phyloP scores from a whole-genome alignment of 768 basidiomycete species.

The Rhizopogon vesiculosus region DNA sequence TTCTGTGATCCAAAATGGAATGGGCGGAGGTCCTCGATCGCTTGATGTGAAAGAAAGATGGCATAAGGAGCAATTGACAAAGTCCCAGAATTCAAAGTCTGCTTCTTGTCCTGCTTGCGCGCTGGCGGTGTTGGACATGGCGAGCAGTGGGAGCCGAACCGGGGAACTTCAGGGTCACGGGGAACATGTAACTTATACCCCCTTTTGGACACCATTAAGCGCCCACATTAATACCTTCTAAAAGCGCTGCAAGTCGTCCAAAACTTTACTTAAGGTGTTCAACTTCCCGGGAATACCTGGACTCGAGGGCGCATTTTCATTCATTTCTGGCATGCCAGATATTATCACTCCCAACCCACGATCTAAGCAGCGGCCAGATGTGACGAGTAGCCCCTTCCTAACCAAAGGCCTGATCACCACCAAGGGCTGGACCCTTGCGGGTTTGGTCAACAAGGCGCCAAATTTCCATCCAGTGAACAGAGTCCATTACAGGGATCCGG shows the following conservation, averaged over 20 bases:
- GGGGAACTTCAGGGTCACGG: too few relatives aligned
- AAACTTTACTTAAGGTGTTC: too few relatives aligned
- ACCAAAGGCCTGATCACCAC: conserved; percentile 29
- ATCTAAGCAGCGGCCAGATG: too few relatives aligned
- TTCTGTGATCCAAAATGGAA: conserved; percentile 88
- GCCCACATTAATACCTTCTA: background rate
- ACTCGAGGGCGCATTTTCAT: too few relatives aligned
- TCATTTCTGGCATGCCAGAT: background rate
- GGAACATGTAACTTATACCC: background rate
- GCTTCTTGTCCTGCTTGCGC: conserved; percentile 8
- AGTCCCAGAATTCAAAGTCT: conserved; percentile 74
- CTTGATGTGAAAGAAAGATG: conserved; percentile 56
- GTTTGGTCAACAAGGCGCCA: conserved; percentile 30
- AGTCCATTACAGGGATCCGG: conserved; percentile 23
- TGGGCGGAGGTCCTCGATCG: conserved; percentile 44
- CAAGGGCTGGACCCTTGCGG: conserved; percentile 46
- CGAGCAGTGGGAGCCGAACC: background rate
- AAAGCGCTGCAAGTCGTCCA: too few relatives aligned
- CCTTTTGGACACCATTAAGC: background rate
- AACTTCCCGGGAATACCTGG: too few relatives aligned
- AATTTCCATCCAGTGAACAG: conserved; percentile 42
- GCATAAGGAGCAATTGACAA: conserved; percentile 67
- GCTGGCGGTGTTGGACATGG: conserved; percentile 2
- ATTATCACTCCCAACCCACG: background rate
- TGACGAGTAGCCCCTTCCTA: background rate